These are phyloP conservation scores for Ophiostoma pallidulum DNA, from an alignment of 2,329 filamentous ascomycete species.

Conservation along the genomic window DNA sequence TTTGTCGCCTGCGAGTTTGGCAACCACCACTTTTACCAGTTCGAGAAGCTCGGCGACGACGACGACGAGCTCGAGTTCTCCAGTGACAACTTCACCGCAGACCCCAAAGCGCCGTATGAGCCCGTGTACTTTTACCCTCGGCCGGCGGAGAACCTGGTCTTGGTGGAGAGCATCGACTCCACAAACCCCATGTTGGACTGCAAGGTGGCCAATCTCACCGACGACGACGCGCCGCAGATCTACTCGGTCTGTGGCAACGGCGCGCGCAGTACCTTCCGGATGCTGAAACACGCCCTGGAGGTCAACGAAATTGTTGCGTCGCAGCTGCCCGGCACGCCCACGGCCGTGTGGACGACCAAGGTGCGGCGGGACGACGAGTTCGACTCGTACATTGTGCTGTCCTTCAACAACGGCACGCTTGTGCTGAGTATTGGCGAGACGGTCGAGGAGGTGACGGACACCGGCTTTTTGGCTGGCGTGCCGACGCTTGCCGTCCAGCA, in stretches of 20 bases:
- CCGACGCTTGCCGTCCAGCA: slow-evolving; percentile 89
- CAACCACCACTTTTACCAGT: slow-evolving; percentile 91
- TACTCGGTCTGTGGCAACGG: slow-evolving; percentile 87
- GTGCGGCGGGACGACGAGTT: slow-evolving; percentile 71
- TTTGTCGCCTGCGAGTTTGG: slow-evolving; percentile 89
- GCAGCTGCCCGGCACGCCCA: slow-evolving; percentile 77
- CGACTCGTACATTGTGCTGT: slow-evolving; percentile 92
- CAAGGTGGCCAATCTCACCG: slow-evolving; percentile 81
- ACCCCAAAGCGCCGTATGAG: slow-evolving; percentile 60
- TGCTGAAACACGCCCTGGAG: slow-evolving; percentile 82
- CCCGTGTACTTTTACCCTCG: slow-evolving; percentile 82
- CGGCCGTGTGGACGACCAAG: slow-evolving; percentile 92
- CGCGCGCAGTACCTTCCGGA: slow-evolving; percentile 81
- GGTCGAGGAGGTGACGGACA: slow-evolving; percentile 90
- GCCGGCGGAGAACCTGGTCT: slow-evolving; percentile 67
- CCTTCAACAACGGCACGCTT: slow-evolving; percentile 79
- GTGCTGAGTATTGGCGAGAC: slow-evolving; percentile 94
- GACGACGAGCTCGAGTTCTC: slow-evolving; percentile 80
- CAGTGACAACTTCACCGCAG: slow-evolving; percentile 73
- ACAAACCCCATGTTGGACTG: slow-evolving; percentile 89
- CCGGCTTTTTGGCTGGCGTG: slow-evolving; percentile 80
- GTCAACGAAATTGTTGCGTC: slow-evolving; percentile 96
- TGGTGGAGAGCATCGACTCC: slow-evolving; percentile 76
- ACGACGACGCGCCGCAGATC: slow-evolving; percentile 93
- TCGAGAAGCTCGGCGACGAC: slow-evolving; percentile 93